These are phyloP conservation scores for Leccinum sublutescens DNA, from an alignment of 768 basidiomycete genomes.

Conservation along the genomic window DNA sequence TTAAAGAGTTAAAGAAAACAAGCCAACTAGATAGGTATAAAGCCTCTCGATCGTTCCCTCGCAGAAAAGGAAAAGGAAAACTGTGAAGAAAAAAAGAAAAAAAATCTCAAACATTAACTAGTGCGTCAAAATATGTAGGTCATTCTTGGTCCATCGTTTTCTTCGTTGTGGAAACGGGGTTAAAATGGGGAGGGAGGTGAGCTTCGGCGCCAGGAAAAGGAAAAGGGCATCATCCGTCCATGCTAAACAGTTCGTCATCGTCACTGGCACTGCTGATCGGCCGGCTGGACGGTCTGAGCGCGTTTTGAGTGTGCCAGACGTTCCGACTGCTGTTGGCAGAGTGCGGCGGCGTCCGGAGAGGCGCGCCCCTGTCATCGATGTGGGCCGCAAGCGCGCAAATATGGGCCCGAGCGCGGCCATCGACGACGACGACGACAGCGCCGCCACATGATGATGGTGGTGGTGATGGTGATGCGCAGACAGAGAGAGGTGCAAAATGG, in stretches of 20 bases:
- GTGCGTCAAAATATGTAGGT: no score
- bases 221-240: slow-evolving; percentile 47
- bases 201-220: neutral
- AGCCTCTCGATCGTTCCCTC: no score
- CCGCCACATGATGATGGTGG: slow-evolving; percentile 20
- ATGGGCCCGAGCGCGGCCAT: slow-evolving; percentile 45
- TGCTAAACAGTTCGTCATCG: slow-evolving; percentile 69
- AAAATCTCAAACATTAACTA: no score
- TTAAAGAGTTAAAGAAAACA: neutral
- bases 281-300: slow-evolving; percentile 59
- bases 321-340: slow-evolving; percentile 23
- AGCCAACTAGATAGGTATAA: slow-evolving; percentile 24
- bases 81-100: neutral
- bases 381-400: slow-evolving; percentile 45
- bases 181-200: no score
- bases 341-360: slow-evolving; percentile 30
- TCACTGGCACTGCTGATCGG: slow-evolving; percentile 43
- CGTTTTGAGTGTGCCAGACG: slow-evolving; percentile 35
- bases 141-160: slow-evolving; percentile 11
- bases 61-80: neutral
- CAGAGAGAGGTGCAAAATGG: slow-evolving; percentile 23
- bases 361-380: slow-evolving; percentile 6
- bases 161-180: neutral
- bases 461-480: slow-evolving; percentile 26
- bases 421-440: slow-evolving; percentile 10